Percentiles rank a stretch among this genome's conserved stretches.
phyloP scores from a whole-genome alignment of 2,329 filamentous ascomycete genomes.

The Colletotrichum caudatum region DNA sequence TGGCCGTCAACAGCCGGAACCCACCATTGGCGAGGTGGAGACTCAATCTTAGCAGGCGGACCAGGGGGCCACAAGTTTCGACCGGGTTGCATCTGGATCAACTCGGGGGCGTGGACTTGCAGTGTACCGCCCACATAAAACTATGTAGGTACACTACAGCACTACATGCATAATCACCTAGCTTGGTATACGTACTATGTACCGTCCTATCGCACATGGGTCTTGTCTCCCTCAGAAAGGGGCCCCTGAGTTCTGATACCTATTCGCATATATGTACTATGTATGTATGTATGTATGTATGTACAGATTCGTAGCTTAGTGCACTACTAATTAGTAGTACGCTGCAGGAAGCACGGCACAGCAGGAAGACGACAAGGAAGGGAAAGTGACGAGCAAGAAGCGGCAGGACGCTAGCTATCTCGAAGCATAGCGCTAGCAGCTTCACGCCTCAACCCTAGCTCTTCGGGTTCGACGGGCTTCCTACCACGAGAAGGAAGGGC shows the following conservation, averaged over 20 bases:
- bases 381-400: conserved; percentile 3
- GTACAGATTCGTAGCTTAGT: too few species aligned
- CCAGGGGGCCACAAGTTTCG: not conserved
- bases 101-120: not conserved
- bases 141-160: too few species aligned
- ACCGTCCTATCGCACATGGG: not conserved
- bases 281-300: too few species aligned
- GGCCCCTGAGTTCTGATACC: conserved; percentile 15
- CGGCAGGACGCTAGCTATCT: not conserved
- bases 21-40: conserved; percentile 8
- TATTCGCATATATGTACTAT: too few species aligned
- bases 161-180: too few species aligned
- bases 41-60: conserved; percentile 22
- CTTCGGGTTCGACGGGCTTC: not conserved
- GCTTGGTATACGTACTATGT: too few species aligned
- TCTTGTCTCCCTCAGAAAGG: not conserved
- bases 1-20: conserved; percentile 12
- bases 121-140: too few species aligned
- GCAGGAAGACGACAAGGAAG: not conserved
- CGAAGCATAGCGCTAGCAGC: not conserved
- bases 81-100: not conserved
- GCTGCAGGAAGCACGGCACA: not conserved
- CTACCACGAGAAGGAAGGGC: not conserved
- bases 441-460: conserved; percentile 3
- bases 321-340: too few species aligned